Evolutionary conservation across 2,329 filamentous ascomycete species (phyloP).

Genomic region (Penicillium sp.): DNA sequence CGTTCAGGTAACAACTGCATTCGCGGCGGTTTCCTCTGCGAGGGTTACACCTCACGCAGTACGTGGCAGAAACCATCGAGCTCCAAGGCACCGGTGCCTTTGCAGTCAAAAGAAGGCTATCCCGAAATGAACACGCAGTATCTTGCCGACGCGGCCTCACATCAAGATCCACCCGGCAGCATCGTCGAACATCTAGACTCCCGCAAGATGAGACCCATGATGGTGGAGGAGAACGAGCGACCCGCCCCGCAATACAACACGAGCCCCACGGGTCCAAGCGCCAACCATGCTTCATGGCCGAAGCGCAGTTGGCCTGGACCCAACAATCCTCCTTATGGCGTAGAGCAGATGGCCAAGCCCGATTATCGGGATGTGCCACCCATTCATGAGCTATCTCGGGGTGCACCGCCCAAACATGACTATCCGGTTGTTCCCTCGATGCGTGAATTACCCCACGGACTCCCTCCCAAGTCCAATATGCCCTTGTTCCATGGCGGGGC

Average conservation of each 20-base stretch:
- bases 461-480: conserved; percentile 34
- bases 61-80: conserved; percentile 71
- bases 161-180: conserved; percentile 36
- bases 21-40: conserved; percentile 82
- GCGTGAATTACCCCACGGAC: conserved; percentile 35
- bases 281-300: conserved; percentile 36
- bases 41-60: conserved; percentile 77
- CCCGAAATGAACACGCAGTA: conserved; percentile 36
- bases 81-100: conserved; percentile 62
- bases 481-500: conserved; percentile 34
- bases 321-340: conserved; percentile 33
- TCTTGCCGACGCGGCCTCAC: conserved; percentile 34
- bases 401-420: conserved; percentile 35
- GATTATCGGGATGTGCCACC: conserved; percentile 39
- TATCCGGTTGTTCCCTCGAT: conserved; percentile 40
- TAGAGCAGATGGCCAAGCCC: conserved; percentile 37
- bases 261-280: conserved; percentile 35
- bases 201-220: conserved; percentile 44
- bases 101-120: conserved; percentile 73
- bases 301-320: conserved; percentile 37
- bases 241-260: conserved; percentile 35
- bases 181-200: conserved; percentile 38
- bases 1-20: conserved; percentile 77
- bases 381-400: conserved; percentile 38
- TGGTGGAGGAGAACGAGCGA: conserved; percentile 43